Evolutionary conservation across 306 rosid genomes (phyloP), one percentile per base, ranked within the genome.

Genomic region (Malus orientalis): DNA sequence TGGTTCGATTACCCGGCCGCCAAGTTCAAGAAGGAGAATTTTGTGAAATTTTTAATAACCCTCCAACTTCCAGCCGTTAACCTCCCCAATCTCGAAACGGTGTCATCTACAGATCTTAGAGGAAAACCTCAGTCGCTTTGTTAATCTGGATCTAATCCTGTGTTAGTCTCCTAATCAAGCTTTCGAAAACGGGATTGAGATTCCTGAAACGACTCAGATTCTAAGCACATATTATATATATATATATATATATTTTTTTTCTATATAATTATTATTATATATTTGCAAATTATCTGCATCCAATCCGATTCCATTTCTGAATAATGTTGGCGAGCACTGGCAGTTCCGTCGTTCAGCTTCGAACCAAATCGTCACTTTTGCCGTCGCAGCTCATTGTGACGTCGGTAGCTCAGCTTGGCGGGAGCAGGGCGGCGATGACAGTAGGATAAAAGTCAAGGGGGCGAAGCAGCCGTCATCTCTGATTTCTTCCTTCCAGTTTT

Each of bases 251-350:
- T 23, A 0, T 23, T 23, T 23, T 23, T 23, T 23, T 32, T 27
- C 11, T 63, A 5, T 63, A 65, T 65, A 18, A 18, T 8, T 13
- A 32, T 65, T 33, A 8, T 19, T 65, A 18, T 19, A 38, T 23
- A 20, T 15, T 7, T 3, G 13, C 32, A 11, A n/a, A 20, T 13
- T 40, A n/a, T 38, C 66, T 36, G 54, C 55, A 3, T 44, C 73
- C 23, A 45, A 55, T 23, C 67, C 22, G 78, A 72, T 63, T 81
- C 76, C 16, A 11, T 74, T 10, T 73, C 33, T 73, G 74, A 30
- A 59, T 58, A 85, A 85, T 85, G 87, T 90, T 91, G 88, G 81
- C 93, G 25, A 87, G 83, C 61, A 67, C 95, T 10, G 80, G 55
- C 20, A 8, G 86, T 63, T 84, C 93, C 27, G 68, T 75, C 64